A percentile compares a stretch with the other conserved stretches of the same genome.
These are phyloP conservation scores for Mycothermus thermophilus DNA, from an alignment of 495 filamentous ascomycete species.

Conservation along the genomic window DNA sequence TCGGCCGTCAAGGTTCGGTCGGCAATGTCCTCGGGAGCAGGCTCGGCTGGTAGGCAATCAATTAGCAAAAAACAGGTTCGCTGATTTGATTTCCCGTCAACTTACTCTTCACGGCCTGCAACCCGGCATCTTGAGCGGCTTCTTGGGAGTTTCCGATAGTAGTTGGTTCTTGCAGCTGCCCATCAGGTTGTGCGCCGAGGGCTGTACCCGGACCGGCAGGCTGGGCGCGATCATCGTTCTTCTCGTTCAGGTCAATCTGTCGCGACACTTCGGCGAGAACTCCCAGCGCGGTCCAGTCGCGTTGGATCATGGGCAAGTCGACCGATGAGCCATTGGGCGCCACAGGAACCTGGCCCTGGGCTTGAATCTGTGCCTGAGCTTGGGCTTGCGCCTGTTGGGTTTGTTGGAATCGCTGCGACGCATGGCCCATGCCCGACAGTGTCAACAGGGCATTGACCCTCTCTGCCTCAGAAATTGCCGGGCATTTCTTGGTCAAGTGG, in stretches of 20 bases:
- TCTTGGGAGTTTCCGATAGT: conserved; percentile 35
- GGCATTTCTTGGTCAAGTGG: conserved; percentile 72
- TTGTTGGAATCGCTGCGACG: conserved; percentile 15
- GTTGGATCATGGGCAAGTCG: conserved; percentile 20
- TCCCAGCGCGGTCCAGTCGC: conserved; percentile 55
- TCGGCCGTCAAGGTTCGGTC: conserved; percentile 21
- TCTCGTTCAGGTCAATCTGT: conserved; percentile 45
- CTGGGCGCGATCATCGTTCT: conserved; percentile 27
- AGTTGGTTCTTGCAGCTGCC: conserved; percentile 37
- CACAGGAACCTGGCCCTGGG: conserved; percentile 28
- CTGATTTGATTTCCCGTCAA: too few species aligned
- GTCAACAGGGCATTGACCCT: conserved; percentile 49
- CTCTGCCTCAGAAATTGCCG: conserved; percentile 51
- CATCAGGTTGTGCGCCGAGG: conserved; percentile 7
- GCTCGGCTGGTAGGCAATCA: conserved; percentile 5
- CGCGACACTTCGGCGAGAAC: conserved; percentile 72
- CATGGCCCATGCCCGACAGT: conserved; percentile 27
- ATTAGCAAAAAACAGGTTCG: neutral
- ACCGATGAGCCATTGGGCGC: conserved; percentile 23
- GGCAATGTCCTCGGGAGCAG: neutral
- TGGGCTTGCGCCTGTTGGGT: conserved; percentile 12
- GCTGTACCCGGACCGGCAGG: conserved; percentile 4
- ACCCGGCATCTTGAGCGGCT: too few species aligned
- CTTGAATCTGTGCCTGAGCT: conserved; percentile 8
- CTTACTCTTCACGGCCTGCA: conserved; percentile 26